A percentile compares a stretch with the other conserved stretches of the same genome.
Conservation (phyloP, 345 rosid species). For the Dimocarpus longan region DNA sequence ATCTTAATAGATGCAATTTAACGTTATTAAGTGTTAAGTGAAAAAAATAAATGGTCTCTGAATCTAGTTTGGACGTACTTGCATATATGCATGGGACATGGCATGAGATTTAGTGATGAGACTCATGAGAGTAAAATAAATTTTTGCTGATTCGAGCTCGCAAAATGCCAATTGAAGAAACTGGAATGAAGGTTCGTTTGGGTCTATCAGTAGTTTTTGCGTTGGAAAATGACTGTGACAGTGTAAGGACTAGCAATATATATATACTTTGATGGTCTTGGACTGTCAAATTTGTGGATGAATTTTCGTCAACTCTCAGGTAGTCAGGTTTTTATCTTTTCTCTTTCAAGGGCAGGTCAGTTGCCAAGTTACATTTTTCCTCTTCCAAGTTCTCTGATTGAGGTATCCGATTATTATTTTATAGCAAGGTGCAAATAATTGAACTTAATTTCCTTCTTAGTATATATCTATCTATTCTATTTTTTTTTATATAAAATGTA, state of each 20-base stretch:
- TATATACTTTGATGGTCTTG: not conserved
- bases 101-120: not conserved
- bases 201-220: not conserved
- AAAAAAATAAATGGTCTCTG: no score
- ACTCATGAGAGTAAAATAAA: not conserved
- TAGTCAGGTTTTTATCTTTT: not conserved
- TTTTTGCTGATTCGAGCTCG: not conserved
- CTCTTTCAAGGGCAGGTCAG: not conserved
- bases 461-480: not conserved
- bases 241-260: not conserved
- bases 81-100: not conserved
- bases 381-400: not conserved
- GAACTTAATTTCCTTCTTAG: no score
- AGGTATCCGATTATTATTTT: not conserved
- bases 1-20: no score
- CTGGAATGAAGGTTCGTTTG: conserved; percentile 15
- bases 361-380: not conserved
- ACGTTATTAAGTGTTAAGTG: no score
- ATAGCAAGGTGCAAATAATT: not conserved
- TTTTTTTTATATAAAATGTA: no score
- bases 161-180: conserved; percentile 6
- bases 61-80: not conserved
- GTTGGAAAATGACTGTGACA: not conserved
- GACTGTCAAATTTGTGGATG: conserved; percentile 10
- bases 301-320: not conserved